phyloP scores from a whole-genome alignment of 192 early-diverging fungal genomes.

The Podila verticillata region DNA sequence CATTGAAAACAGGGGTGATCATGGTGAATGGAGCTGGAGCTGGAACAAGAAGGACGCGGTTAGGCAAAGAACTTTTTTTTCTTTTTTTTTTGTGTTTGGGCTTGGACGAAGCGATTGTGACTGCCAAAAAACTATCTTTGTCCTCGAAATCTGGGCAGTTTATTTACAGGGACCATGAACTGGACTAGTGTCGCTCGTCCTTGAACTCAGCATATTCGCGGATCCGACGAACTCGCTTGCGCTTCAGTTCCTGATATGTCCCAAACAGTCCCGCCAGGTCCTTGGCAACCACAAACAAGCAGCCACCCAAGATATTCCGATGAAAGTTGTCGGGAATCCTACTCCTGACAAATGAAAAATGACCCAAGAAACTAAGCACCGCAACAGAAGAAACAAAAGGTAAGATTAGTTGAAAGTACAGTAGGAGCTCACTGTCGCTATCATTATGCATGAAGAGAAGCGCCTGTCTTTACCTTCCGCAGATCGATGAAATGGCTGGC shows the following conservation, averaged over 20 bases:
- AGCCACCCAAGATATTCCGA: conserved; percentile 62
- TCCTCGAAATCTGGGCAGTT: too few species aligned
- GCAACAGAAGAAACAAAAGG: not conserved
- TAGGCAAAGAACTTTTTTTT: not conserved
- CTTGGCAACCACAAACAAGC: conserved; percentile 66
- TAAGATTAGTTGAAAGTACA: not conserved
- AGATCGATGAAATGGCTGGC: conserved; percentile 71
- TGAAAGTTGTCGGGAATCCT: conserved; percentile 63
- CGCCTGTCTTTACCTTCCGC: conserved; percentile 58
- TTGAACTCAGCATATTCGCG: conserved; percentile 51
- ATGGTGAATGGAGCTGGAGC: conserved; percentile 55
- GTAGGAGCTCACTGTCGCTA: not conserved
- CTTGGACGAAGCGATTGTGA: too few species aligned
- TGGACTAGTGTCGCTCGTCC: conserved; percentile 29
- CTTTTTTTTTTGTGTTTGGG: not conserved
- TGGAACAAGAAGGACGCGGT: not conserved
- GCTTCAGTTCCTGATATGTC: conserved; percentile 61
- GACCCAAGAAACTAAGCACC: conserved; percentile 48
- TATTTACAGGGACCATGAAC: too few species aligned
- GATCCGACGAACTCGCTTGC: conserved; percentile 40
- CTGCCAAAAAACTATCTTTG: too few species aligned
- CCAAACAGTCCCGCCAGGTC: conserved; percentile 68
- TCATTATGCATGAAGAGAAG: not conserved
- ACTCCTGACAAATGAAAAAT: conserved; percentile 57
- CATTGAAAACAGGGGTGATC: conserved; percentile 90